A percentile compares a stretch with the other conserved stretches of the same genome.
These are phyloP conservation scores for Verticillium nonalfalfae DNA, from an alignment of 2,329 filamentous ascomycete species.

Conservation along the genomic window DNA sequence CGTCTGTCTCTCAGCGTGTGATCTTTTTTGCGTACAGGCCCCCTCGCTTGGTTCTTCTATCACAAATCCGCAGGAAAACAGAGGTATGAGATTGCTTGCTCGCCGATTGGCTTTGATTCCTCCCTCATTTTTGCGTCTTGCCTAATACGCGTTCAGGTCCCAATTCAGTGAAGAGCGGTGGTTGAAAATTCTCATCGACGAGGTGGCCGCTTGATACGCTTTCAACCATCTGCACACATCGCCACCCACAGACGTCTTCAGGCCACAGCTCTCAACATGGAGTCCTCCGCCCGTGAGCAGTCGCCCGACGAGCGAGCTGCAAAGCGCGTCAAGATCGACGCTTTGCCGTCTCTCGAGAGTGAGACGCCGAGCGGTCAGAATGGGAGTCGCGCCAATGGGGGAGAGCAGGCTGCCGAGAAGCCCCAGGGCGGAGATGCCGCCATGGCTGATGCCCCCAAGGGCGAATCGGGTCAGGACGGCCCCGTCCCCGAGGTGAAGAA, in stretches of 20 bases:
- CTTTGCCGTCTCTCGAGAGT: slow-evolving; percentile 1
- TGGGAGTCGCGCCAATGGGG: slow-evolving; percentile 4
- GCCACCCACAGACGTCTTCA: neutral
- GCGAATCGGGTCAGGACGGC: slow-evolving; percentile 4
- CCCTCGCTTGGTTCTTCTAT: neutral
- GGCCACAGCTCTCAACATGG: neutral
- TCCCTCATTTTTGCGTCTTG: neutral
- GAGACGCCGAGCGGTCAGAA: neutral
- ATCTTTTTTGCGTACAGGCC: neutral
- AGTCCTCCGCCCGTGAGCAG: neutral
- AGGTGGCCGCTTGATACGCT: neutral
- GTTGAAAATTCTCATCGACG: neutral
- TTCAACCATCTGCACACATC: neutral
- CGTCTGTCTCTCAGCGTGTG: neutral
- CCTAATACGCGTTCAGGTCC: neutral
- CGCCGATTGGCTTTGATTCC: neutral
- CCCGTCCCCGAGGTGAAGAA: slow-evolving; percentile 6
- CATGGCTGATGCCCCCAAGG: slow-evolving; percentile 4
- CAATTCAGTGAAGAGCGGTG: neutral
- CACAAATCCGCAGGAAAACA: neutral
- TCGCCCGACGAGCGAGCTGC: slow-evolving; percentile 12
- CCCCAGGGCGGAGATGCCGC: neutral
- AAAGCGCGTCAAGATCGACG: slow-evolving; percentile 15
- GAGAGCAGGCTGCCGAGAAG: slow-evolving; percentile 5
- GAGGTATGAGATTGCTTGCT: neutral